These are phyloP conservation scores for Cryptosporidium ryanae DNA, from an alignment of 169 alveolate species.

Conservation along the genomic window DNA sequence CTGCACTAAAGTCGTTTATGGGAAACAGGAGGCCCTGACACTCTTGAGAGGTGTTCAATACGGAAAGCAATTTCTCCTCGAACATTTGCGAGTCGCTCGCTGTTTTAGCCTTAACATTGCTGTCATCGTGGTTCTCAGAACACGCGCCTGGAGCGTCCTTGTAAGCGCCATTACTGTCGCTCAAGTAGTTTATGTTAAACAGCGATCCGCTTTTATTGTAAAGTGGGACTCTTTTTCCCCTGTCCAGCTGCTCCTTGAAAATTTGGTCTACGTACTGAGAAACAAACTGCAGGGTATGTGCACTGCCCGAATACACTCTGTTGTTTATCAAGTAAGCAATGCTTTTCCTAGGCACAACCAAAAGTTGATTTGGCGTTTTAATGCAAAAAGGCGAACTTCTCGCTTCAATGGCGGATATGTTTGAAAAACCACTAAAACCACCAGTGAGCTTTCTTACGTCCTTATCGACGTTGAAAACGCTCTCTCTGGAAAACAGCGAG, in stretches of 20 bases:
- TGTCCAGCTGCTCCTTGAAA: not conserved
- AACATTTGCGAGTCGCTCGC: no score
- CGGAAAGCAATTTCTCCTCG: no score
- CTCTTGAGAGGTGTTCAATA: no score
- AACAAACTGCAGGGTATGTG: not conserved
- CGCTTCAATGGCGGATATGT: conserved; percentile 23
- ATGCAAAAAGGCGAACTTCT: conserved; percentile 14
- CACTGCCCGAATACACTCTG: conserved; percentile 21
- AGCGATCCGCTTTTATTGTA: conserved; percentile 2
- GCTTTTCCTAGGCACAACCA: conserved; percentile 19
- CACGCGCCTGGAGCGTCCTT: not conserved
- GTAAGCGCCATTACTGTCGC: not conserved
- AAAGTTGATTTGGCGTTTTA: conserved; percentile 37
- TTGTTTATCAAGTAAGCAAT: conserved; percentile 3
- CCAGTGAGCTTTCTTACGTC: conserved; percentile 15
- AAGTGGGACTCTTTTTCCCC: conserved; percentile 14
- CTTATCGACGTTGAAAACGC: not conserved
- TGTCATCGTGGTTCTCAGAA: not conserved
- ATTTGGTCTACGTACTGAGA: conserved; percentile 1
- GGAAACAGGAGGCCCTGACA: not conserved
- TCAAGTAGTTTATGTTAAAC: not conserved
- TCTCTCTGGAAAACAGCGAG: conserved; percentile 5
- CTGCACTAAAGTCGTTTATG: not conserved
- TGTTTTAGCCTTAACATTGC: not conserved
- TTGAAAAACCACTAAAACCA: conserved; percentile 13